Base-by-base conservation (phyloP, 192 early-diverging fungal species). In the Coemansia sp. region DNA sequence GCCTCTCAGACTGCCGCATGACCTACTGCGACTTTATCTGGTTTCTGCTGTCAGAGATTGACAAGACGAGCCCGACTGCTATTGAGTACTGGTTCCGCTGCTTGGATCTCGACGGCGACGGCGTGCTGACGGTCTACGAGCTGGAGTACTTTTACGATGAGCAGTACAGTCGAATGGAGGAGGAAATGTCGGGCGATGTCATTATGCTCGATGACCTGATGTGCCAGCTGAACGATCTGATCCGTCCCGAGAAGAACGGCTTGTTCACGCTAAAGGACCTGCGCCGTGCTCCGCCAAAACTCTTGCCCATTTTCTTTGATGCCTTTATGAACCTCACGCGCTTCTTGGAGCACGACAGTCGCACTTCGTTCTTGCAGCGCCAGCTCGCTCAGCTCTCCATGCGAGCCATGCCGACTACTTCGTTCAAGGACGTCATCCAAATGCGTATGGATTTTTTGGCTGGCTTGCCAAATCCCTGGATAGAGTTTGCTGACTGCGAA, bases 11-110 rank as follows among this genome's bases (percentile, higher is more conserved):
- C 66, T 84, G 84, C 66, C 82, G 85, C 26, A 90, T 93, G 89
- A 86, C 87, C 2, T 95, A 91, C 82, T 76, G 81, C 42, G 93
- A 94, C 58, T 95, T 95, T 84, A 83, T 93, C 20, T 91, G 89
- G 90, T 94, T 95, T 68, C 70, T 94, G 39, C 75, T 94, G n/a
- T 85, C 90, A 9, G 88, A 90, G 34, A 90, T 93, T 34, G 91
- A 94, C 71, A 94, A 94, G 79, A 77, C 84, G 37, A 85, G 75
- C 3, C 78, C 78, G 16, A 82, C 85, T 11, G 83, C 76, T 14
- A 76, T 88, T 63, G 92, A 89, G 67, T 90, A 90, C 78, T 96
- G 95, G 95, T 98, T 98, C 83, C 86, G 93, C 59, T 94, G 92
- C 63, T 83, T 98, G 74, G 96, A 98, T 71, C 69, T 89, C 13